A percentile compares a stretch with the other conserved stretches of the same genome.
phyloP scores from a whole-genome alignment of 2,329 filamentous ascomycete genomes.

The Tolypocladium ophioglossoides region DNA sequence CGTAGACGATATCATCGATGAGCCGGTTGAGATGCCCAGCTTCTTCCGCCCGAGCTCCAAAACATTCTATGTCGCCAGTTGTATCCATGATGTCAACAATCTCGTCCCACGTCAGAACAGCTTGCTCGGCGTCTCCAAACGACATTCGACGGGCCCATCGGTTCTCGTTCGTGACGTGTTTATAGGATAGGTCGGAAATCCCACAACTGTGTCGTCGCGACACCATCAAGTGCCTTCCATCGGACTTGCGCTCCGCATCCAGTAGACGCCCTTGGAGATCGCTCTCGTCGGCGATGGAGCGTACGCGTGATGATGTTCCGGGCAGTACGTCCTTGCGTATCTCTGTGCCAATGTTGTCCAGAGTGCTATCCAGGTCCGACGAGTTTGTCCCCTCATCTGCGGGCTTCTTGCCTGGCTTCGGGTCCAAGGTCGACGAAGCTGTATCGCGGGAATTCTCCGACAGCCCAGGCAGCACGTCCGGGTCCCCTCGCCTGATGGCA shows the following conservation, averaged over 20 bases:
- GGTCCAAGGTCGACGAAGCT: slow-evolving; percentile 16
- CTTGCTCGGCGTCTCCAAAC: slow-evolving; percentile 66
- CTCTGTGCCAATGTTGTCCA: slow-evolving; percentile 25
- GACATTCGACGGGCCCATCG: slow-evolving; percentile 64
- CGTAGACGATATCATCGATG: slow-evolving; percentile 39
- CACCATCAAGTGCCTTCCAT: slow-evolving; percentile 36
- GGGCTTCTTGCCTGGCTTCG: slow-evolving; percentile 10
- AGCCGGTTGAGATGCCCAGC: slow-evolving; percentile 42
- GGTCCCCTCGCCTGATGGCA: slow-evolving; percentile 26
- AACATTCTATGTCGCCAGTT: slow-evolving; percentile 14
- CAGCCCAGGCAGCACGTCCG: slow-evolving; percentile 14
- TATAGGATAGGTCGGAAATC: slow-evolving; percentile 17
- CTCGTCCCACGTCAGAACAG: slow-evolving; percentile 56
- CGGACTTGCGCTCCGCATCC: slow-evolving; percentile 34
- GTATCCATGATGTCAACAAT: slow-evolving; percentile 31
- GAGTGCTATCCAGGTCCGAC: slow-evolving; percentile 13
- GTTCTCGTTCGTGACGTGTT: slow-evolving; percentile 37
- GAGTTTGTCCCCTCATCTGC: slow-evolving; percentile 11
- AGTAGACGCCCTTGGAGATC: slow-evolving; percentile 46
- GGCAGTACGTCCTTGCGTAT: slow-evolving; percentile 30
- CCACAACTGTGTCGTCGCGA: slow-evolving; percentile 52
- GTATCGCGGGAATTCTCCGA: slow-evolving; percentile 13
- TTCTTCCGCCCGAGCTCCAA: slow-evolving; percentile 35
- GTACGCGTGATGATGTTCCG: slow-evolving; percentile 43
- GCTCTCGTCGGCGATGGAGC: slow-evolving; percentile 46